phyloP scores from a whole-genome alignment of 2,329 filamentous ascomycete species.

The Decorospora gaudefroyi region DNA sequence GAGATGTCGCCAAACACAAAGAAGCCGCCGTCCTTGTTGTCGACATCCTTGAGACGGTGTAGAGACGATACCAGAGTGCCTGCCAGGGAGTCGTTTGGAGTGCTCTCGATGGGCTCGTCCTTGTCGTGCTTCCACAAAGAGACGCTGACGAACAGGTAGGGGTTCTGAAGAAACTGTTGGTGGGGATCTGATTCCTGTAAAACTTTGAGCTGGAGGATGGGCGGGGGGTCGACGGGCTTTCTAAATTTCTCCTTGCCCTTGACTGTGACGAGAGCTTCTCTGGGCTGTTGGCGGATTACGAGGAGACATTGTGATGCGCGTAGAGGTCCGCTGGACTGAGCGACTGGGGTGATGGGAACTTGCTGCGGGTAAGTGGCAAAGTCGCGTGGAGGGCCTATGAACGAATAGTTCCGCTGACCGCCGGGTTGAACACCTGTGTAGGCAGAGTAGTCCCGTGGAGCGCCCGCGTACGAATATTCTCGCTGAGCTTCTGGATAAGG shows the following conservation, averaged over 20 bases:
- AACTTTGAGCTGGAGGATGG: slow-evolving; percentile 74
- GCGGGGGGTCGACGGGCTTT: slow-evolving; percentile 86
- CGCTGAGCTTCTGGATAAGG: no score
- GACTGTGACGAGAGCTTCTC: slow-evolving; percentile 65
- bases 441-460: no score
- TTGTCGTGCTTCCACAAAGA: slow-evolving; percentile 57
- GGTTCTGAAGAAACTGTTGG: slow-evolving; percentile 68
- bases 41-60: slow-evolving; percentile 77
- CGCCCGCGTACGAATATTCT: no score
- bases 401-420: no score
- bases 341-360: no score
- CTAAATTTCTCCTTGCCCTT: slow-evolving; percentile 80
- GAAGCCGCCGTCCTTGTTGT: slow-evolving; percentile 78
- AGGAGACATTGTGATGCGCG: slow-evolving; percentile 5
- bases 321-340: not conserved
- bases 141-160: slow-evolving; percentile 66
- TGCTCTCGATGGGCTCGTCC: slow-evolving; percentile 53
- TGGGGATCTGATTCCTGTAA: slow-evolving; percentile 56
- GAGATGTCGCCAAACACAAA: slow-evolving; percentile 92
- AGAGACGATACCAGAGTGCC: slow-evolving; percentile 80
- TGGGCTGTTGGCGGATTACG: slow-evolving; percentile 66
- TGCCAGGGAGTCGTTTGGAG: slow-evolving; percentile 57
- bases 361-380: no score
- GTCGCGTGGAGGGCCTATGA: no score
- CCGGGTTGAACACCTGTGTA: no score